Evolutionary conservation across 805 yeast species (phyloP).

Genomic region (Candida stauntonica): DNA sequence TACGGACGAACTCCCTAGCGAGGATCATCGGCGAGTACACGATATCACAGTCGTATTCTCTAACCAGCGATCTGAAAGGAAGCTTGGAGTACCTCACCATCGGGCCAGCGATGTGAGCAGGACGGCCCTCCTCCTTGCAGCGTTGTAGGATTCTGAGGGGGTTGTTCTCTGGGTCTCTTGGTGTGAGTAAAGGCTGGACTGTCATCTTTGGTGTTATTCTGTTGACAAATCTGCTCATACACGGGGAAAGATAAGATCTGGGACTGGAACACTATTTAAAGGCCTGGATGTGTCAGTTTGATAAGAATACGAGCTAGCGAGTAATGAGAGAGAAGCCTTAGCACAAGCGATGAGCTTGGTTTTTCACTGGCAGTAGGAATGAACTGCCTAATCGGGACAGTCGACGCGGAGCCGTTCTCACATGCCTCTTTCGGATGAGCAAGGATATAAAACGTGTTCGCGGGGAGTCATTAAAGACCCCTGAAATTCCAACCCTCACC

Average conservation of each 20-base stretch:
- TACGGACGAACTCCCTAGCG: slow-evolving; percentile 91
- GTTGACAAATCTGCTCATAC: slow-evolving; percentile 1
- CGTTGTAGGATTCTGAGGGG: slow-evolving; percentile 49
- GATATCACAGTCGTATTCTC: slow-evolving; percentile 72
- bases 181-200: slow-evolving; percentile 10
- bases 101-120: slow-evolving; percentile 78
- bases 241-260: background rate
- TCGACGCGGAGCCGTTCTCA: too few species aligned
- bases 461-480: too few species aligned
- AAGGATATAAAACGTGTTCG: too few species aligned
- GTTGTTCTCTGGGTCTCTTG: slow-evolving; percentile 42
- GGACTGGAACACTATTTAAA: too few species aligned
- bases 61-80: slow-evolving; percentile 78
- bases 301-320: too few species aligned
- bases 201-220: slow-evolving; percentile 1
- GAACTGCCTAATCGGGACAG: too few species aligned
- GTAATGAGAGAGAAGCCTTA: too few species aligned
- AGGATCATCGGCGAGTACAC: slow-evolving; percentile 95
- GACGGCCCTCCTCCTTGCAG: slow-evolving; percentile 44
- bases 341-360: too few species aligned
- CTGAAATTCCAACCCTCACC: too few species aligned
- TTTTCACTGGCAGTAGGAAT: too few species aligned
- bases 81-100: slow-evolving; percentile 96
- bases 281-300: too few species aligned
- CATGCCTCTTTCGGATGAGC: too few species aligned